Conservation (phyloP, 2,329 filamentous ascomycete species). For the Trichoderma asperellum region DNA sequence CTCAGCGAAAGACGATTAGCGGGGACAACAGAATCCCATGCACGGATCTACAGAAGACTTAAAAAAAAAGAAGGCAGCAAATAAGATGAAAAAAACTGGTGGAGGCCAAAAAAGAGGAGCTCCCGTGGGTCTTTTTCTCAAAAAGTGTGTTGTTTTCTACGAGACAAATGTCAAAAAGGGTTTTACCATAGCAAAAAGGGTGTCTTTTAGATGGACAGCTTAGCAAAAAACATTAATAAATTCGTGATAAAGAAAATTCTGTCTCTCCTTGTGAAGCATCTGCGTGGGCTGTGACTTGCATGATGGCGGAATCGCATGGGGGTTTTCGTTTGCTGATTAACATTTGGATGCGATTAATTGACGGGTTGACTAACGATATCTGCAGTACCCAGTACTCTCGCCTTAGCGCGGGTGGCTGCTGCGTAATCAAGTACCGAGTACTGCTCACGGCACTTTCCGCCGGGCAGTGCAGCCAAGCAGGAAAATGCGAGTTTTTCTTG, state of each 20-base stretch:
- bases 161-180: conserved; percentile 24
- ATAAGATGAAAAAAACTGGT: conserved; percentile 9
- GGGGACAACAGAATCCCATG: conserved; percentile 17
- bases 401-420: neutral
- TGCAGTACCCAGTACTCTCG: neutral
- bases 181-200: conserved; percentile 16
- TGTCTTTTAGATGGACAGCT: conserved; percentile 15
- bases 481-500: neutral
- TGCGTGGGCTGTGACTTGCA: conserved; percentile 1
- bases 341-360: conserved; percentile 3
- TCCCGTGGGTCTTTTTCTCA: conserved; percentile 22
- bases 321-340: neutral
- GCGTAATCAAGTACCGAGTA: neutral
- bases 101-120: conserved; percentile 28
- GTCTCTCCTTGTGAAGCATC: neutral
- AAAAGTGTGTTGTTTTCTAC: conserved; percentile 22
- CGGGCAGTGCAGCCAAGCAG: neutral
- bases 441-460: neutral
- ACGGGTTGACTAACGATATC: conserved; percentile 1
- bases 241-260: neutral
- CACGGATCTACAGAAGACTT: conserved; percentile 20
- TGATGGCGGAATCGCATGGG: conserved; percentile 19
- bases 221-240: conserved; percentile 30
- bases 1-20: conserved; percentile 26
- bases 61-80: conserved; percentile 17